These are phyloP conservation scores for Tricholoma saponaceum DNA, from an alignment of 768 basidiomycete species.

Conservation along the genomic window DNA sequence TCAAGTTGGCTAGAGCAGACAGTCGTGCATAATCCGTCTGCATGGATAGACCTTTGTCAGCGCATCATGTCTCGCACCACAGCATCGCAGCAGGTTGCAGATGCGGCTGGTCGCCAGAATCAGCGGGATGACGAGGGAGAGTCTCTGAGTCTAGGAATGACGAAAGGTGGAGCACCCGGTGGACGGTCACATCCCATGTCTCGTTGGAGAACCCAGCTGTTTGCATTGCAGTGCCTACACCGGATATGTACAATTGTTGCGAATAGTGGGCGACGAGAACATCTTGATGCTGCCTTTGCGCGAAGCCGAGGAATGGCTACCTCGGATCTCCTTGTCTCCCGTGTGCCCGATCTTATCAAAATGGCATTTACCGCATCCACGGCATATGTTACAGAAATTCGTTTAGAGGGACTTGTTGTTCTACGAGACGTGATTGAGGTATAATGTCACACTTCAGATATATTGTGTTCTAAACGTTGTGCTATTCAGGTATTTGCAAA, in stretches of 20 bases:
- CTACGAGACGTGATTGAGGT: constrained; percentile 92
- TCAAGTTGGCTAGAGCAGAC: constrained; percentile 94
- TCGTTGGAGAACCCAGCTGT: constrained; percentile 95
- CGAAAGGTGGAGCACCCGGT: constrained; percentile 34
- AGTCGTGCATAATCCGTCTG: constrained; percentile 86
- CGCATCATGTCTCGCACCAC: constrained; percentile 95
- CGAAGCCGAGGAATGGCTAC: constrained; percentile 51
- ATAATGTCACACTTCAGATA: constrained; percentile 8
- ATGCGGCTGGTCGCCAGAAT: constrained; percentile 52
- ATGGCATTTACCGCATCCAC: constrained; percentile 99
- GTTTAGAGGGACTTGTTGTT: constrained; percentile 86
- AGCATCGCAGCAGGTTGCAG: constrained; percentile 70
- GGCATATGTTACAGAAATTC: constrained; percentile 93
- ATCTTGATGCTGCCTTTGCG: constrained; percentile 76
- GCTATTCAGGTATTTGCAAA: constrained; percentile 72
- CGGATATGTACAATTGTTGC: constrained; percentile 78
- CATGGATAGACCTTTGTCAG: constrained; percentile 98
- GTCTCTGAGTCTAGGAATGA: constrained; percentile 67
- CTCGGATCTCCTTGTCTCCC: constrained; percentile 69
- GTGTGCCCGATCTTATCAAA: constrained; percentile 90
- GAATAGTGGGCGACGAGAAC: constrained; percentile 72
- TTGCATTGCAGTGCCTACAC: constrained; percentile 90
- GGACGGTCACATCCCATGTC: constrained; percentile 54
- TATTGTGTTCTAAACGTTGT: constrained; percentile 5
- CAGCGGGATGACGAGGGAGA: constrained; percentile 90